A percentile compares a stretch with the other conserved stretches of the same genome.
phyloP scores from a whole-genome alignment of 352 stramenopile genomes.

The Phytophthora melonis region DNA sequence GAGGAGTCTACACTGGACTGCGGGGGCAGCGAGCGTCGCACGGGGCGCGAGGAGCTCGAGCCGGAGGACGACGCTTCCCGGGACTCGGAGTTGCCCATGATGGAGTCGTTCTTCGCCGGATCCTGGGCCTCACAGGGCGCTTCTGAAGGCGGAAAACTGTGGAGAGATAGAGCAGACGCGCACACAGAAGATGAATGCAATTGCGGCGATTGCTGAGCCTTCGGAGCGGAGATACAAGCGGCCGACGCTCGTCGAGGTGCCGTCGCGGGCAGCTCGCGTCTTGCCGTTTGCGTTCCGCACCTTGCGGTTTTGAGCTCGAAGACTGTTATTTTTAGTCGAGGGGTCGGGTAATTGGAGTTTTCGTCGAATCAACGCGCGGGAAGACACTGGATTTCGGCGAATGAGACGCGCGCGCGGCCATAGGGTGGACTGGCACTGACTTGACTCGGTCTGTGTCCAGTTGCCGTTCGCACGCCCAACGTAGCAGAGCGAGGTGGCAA shows the following conservation, averaged over 20 bases:
- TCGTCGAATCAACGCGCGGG: slow-evolving; percentile 15
- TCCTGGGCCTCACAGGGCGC: slow-evolving; percentile 20
- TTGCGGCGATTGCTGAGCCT: neutral
- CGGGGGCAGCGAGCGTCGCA: slow-evolving; percentile 23
- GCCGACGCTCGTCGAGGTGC: slow-evolving; percentile 28
- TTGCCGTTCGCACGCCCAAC: slow-evolving; percentile 7
- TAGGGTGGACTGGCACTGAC: slow-evolving; percentile 40
- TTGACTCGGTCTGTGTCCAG: slow-evolving; percentile 20
- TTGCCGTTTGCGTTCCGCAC: slow-evolving; percentile 15
- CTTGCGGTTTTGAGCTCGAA: slow-evolving; percentile 17
- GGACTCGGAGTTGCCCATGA: slow-evolving; percentile 74
- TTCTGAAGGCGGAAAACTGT: neutral
- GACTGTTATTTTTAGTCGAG: slow-evolving; percentile 37
- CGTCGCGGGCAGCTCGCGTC: slow-evolving; percentile 9
- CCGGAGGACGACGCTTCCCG: slow-evolving; percentile 41
- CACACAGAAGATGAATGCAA: slow-evolving; percentile 14
- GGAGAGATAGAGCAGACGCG: slow-evolving; percentile 4
- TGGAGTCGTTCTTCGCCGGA: slow-evolving; percentile 12
- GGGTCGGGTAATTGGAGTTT: slow-evolving; percentile 11
- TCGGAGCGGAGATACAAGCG: slow-evolving; percentile 17
- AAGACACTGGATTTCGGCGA: slow-evolving; percentile 13
- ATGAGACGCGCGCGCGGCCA: slow-evolving; percentile 16
- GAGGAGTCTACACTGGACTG: slow-evolving; percentile 26
- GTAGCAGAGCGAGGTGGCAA: neutral
- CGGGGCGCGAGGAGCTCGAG: slow-evolving; percentile 19